Evolutionary conservation across 2,329 filamentous ascomycete species (phyloP).

Genomic region (Thermothelomyces thermophilus): DNA sequence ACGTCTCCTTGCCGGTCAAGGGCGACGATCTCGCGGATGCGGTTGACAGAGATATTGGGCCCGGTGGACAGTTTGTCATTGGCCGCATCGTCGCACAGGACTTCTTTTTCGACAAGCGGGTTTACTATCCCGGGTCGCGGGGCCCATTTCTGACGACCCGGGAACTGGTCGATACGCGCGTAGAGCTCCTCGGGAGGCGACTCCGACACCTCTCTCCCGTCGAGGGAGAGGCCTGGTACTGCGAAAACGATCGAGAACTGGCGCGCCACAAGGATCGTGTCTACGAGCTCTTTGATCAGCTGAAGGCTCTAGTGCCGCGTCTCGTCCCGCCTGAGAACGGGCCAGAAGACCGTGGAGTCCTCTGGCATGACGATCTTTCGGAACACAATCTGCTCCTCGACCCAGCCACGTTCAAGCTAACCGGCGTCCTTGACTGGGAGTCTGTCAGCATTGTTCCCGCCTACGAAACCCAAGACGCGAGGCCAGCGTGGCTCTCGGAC

Average conservation of each 20-base stretch:
- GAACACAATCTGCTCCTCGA: conserved; percentile 16
- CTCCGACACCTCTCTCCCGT: conserved; percentile 5
- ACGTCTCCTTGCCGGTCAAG: neutral
- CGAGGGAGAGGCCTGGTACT: conserved; percentile 10
- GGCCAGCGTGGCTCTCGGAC: conserved; percentile 12
- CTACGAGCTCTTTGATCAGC: conserved; percentile 4
- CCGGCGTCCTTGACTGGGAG: conserved; percentile 14
- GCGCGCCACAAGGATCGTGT: conserved; percentile 2
- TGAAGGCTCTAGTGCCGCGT: conserved; percentile 4
- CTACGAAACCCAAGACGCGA: conserved; percentile 10
- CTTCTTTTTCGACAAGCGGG: conserved; percentile 16
- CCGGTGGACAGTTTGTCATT: conserved; percentile 6
- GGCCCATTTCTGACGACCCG: conserved; percentile 10
- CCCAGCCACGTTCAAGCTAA: conserved; percentile 12
- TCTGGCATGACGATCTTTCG: conserved; percentile 16
- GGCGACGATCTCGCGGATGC: too few relatives aligned
- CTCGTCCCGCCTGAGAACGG: conserved; percentile 11
- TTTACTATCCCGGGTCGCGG: conserved; percentile 10
- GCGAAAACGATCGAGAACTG: conserved; percentile 13
- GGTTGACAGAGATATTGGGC: conserved; percentile 8
- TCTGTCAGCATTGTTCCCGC: conserved; percentile 12
- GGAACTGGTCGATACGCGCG: conserved; percentile 6
- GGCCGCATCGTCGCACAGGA: conserved; percentile 15
- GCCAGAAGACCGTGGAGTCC: conserved; percentile 9
- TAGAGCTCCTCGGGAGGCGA: conserved; percentile 8